Percentiles rank a stretch among this genome's conserved stretches.
These are phyloP conservation scores for Fusarium sp. DNA, from an alignment of 2,329 filamentous ascomycete genomes.

Conservation along the genomic window DNA sequence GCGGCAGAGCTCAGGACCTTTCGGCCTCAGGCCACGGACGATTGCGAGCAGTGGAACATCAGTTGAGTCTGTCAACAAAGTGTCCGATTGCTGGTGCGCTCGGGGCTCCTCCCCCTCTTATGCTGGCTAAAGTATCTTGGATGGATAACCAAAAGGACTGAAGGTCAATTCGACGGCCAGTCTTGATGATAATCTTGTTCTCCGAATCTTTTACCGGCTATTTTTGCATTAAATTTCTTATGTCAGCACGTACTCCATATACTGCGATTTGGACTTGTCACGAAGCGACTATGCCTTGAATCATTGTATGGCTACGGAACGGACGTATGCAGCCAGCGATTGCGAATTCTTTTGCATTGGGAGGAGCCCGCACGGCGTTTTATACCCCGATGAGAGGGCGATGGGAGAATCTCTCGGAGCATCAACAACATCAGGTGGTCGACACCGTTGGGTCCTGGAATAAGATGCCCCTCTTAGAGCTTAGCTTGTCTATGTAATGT, in stretches of 20 bases:
- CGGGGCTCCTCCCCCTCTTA: constrained; percentile 39
- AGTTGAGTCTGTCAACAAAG: constrained; percentile 20
- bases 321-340: constrained; percentile 34
- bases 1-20: constrained; percentile 40
- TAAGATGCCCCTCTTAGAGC: constrained; percentile 24
- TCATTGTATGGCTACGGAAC: constrained; percentile 29
- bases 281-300: constrained; percentile 14
- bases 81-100: constrained; percentile 18
- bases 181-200: constrained; percentile 35
- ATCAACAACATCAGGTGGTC: constrained; percentile 22
- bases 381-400: constrained; percentile 34
- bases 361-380: constrained; percentile 32
- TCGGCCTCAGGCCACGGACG: constrained; percentile 37
- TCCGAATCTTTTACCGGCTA: constrained; percentile 31
- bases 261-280: constrained; percentile 32
- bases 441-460: constrained; percentile 27
- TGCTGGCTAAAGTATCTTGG: constrained; percentile 39
- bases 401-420: constrained; percentile 31
- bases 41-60: constrained; percentile 28
- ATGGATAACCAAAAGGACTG: constrained; percentile 33
- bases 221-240: constrained; percentile 33
- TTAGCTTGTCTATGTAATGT: constrained; percentile 44
- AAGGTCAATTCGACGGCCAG: constrained; percentile 32
- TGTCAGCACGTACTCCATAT: constrained; percentile 41
- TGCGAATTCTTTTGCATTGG: constrained; percentile 33